phyloP scores from a whole-genome alignment of 805 yeast species.

The Kurtzmaniella fragi region DNA sequence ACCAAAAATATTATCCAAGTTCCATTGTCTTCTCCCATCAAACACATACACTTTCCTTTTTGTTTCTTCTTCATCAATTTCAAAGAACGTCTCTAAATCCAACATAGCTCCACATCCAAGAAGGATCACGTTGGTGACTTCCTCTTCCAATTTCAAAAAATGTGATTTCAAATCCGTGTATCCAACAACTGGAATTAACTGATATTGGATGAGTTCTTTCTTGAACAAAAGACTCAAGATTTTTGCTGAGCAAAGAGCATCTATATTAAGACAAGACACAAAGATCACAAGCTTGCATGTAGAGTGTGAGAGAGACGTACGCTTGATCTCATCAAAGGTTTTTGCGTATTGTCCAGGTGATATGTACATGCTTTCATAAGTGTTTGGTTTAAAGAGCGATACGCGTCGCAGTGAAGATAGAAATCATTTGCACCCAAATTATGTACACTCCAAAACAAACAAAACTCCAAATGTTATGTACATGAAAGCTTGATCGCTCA shows the following conservation, averaged over 20 bases:
- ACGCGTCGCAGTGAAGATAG: too few relatives aligned
- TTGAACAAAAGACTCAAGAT: constrained; percentile 67
- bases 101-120: constrained; percentile 94
- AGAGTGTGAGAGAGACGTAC: constrained; percentile 82
- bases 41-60: constrained; percentile 69
- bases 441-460: too few relatives aligned
- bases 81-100: constrained; percentile 73
- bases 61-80: constrained; percentile 40
- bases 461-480: too few relatives aligned
- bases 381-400: too few relatives aligned
- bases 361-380: constrained; percentile 54
- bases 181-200: constrained; percentile 89
- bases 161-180: constrained; percentile 69
- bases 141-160: constrained; percentile 61
- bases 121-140: constrained; percentile 69
- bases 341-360: constrained; percentile 61
- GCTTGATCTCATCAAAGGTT: constrained; percentile 63
- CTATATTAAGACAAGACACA: constrained; percentile 87
- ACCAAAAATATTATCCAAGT: constrained; percentile 86
- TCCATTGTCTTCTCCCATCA: constrained; percentile 97
- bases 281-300: constrained; percentile 84
- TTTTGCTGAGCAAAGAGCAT: constrained; percentile 85
- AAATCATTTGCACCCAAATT: too few relatives aligned
- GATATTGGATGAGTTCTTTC: constrained; percentile 80
- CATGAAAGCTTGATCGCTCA: too few relatives aligned